Evolutionary conservation across 495 filamentous ascomycete species (phyloP).

Genomic region (Podospora pseudoanserina): DNA sequence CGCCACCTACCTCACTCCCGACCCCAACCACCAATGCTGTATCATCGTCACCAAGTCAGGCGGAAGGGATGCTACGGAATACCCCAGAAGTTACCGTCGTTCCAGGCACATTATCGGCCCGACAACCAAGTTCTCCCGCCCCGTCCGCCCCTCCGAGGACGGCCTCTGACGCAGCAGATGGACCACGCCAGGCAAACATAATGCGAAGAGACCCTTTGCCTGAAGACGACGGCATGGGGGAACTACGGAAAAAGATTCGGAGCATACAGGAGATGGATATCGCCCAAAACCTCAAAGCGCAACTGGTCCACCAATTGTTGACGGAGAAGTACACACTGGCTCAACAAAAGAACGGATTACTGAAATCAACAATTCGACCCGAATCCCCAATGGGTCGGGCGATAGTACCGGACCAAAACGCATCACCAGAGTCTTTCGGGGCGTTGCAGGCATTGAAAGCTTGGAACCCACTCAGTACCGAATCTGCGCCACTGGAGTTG

Average conservation of each 20-base stretch:
- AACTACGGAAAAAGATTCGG: constrained; percentile 70
- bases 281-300: constrained; percentile 72
- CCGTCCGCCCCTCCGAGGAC: neutral
- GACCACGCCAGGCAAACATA: neutral
- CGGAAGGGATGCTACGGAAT: neutral
- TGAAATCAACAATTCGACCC: constrained; percentile 27
- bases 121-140: neutral
- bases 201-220: constrained; percentile 50
- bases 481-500: constrained; percentile 47
- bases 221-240: constrained; percentile 88
- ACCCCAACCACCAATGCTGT: neutral
- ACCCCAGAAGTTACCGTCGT: neutral
- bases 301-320: constrained; percentile 77
- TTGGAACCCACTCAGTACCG: constrained; percentile 37
- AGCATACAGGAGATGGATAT: constrained; percentile 65
- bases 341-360: neutral
- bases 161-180: neutral
- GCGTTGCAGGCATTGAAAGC: constrained; percentile 38
- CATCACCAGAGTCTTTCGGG: constrained; percentile 24
- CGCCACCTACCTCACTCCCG: neutral
- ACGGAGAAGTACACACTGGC: constrained; percentile 63
- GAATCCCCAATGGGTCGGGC: constrained; percentile 34
- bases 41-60: neutral
- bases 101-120: neutral
- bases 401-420: constrained; percentile 17